A percentile compares a stretch with the other conserved stretches of the same genome.
Evolutionary conservation across 208 protist species (phyloP).

Genomic region (Vickermania spadyakhi): DNA sequence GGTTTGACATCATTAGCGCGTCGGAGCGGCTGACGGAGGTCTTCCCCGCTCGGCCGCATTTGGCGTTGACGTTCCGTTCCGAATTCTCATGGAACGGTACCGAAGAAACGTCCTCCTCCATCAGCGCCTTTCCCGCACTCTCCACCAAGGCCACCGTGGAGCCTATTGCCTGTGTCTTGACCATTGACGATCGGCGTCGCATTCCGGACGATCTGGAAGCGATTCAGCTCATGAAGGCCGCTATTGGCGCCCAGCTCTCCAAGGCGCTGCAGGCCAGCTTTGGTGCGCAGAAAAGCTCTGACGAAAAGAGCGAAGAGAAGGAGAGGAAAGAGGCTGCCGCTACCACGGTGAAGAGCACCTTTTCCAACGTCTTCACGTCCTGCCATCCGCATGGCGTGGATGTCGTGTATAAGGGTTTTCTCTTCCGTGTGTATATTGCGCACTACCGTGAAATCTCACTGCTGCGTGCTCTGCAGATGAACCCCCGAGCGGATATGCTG

Average conservation of each 20-base stretch:
- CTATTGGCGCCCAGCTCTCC: slow-evolving; percentile 77
- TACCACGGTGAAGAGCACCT: background rate
- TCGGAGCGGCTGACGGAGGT: slow-evolving; percentile 61
- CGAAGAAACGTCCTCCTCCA: slow-evolving; percentile 3
- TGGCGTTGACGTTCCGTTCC: slow-evolving; percentile 63
- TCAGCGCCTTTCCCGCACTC: slow-evolving; percentile 36
- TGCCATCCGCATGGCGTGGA: slow-evolving; percentile 70
- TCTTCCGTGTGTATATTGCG: slow-evolving; percentile 82
- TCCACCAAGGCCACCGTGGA: slow-evolving; percentile 53
- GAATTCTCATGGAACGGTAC: slow-evolving; percentile 9
- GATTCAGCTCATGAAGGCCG: slow-evolving; percentile 78
- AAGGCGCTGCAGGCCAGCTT: slow-evolving; percentile 53
- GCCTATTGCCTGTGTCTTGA: slow-evolving; percentile 71
- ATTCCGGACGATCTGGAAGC: slow-evolving; percentile 81
- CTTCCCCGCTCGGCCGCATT: slow-evolving; percentile 68
- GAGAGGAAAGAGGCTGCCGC: background rate
- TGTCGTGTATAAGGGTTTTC: slow-evolving; percentile 66
- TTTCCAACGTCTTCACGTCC: slow-evolving; percentile 24
- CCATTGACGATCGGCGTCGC: slow-evolving; percentile 73
- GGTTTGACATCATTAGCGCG: slow-evolving; percentile 63
- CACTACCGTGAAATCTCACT: slow-evolving; percentile 84
- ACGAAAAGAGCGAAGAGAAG: background rate
- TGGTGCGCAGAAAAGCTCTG: slow-evolving; percentile 4
- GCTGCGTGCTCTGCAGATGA: slow-evolving; percentile 56
- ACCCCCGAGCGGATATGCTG: slow-evolving; percentile 53